Conservation (phyloP, 2,329 filamentous ascomycete genomes). For the Byssoonygena ceratinophila region DNA sequence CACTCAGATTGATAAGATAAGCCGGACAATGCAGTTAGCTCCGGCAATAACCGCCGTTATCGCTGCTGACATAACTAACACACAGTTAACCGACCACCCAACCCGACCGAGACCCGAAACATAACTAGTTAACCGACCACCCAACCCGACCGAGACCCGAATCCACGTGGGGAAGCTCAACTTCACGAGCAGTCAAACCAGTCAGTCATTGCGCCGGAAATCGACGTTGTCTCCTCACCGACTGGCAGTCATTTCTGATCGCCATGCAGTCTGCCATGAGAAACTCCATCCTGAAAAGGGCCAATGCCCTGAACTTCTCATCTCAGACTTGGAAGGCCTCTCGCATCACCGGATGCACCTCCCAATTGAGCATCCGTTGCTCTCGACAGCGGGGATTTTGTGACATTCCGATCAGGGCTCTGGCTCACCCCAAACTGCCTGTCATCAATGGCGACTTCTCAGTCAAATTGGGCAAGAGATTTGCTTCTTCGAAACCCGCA, state of each 20-base stretch:
- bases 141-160: neutral
- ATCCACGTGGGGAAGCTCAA: neutral
- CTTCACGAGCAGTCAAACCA: neutral
- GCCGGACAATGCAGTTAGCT: neutral
- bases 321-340: slow-evolving; percentile 20
- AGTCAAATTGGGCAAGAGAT: slow-evolving; percentile 21
- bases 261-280: slow-evolving; percentile 15
- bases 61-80: neutral
- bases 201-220: neutral
- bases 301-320: slow-evolving; percentile 24
- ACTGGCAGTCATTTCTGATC: neutral
- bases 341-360: slow-evolving; percentile 27
- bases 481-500: slow-evolving; percentile 25
- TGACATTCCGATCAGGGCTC: slow-evolving; percentile 9
- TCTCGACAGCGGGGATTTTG: slow-evolving; percentile 2
- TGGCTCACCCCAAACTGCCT: neutral
- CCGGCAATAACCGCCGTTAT: neutral
- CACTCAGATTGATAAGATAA: slow-evolving; percentile 10
- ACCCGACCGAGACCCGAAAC: neutral
- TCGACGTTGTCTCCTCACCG: neutral
- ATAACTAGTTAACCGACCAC: too few species aligned
- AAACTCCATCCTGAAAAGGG: slow-evolving; percentile 26
- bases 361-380: slow-evolving; percentile 14
- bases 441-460: neutral
- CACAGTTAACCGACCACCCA: too few species aligned